phyloP scores from a whole-genome alignment of 768 basidiomycete species.

The Leccinum uliginosum region DNA sequence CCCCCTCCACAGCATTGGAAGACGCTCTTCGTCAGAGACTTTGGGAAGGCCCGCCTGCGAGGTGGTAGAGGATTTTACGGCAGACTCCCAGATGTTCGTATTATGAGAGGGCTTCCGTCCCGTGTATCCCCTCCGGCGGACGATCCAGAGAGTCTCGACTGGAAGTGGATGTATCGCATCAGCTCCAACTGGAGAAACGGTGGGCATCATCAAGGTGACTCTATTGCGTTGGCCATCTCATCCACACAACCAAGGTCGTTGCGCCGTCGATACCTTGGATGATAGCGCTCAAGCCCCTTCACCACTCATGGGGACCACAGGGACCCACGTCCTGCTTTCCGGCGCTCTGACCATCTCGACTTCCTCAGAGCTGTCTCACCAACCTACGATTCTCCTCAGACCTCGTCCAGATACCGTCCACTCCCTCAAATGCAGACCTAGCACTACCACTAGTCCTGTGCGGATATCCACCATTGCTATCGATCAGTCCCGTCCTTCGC shows the following conservation, averaged over 20 bases:
- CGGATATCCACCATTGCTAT: slow-evolving; percentile 64
- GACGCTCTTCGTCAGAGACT: slow-evolving; percentile 56
- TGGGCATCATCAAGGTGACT: slow-evolving; percentile 30
- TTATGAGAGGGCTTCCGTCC: slow-evolving; percentile 55
- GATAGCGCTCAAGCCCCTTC: not conserved
- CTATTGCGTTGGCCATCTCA: slow-evolving; percentile 15
- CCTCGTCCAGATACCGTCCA: slow-evolving; percentile 27
- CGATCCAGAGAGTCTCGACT: slow-evolving; percentile 40
- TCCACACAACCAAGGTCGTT: slow-evolving; percentile 51
- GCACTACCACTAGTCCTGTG: slow-evolving; percentile 24
- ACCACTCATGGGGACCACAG: slow-evolving; percentile 3
- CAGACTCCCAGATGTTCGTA: slow-evolving; percentile 48
- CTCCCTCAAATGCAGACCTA: slow-evolving; percentile 43
- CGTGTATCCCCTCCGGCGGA: slow-evolving; percentile 35
- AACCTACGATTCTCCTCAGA: slow-evolving; percentile 21
- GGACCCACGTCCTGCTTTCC: slow-evolving; percentile 50
- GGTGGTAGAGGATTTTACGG: slow-evolving; percentile 61
- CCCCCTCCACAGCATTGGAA: slow-evolving; percentile 56
- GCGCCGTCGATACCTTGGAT: slow-evolving; percentile 40
- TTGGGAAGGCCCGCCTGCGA: slow-evolving; percentile 63
- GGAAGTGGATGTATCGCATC: slow-evolving; percentile 87
- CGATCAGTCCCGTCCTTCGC: slow-evolving; percentile 64
- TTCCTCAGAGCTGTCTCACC: slow-evolving; percentile 34
- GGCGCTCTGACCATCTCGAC: slow-evolving; percentile 59
- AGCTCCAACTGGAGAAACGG: slow-evolving; percentile 81